A percentile compares a stretch with the other conserved stretches of the same genome.
phyloP scores from a whole-genome alignment of 495 filamentous ascomycete species.

The Mytilinidion resinicola region DNA sequence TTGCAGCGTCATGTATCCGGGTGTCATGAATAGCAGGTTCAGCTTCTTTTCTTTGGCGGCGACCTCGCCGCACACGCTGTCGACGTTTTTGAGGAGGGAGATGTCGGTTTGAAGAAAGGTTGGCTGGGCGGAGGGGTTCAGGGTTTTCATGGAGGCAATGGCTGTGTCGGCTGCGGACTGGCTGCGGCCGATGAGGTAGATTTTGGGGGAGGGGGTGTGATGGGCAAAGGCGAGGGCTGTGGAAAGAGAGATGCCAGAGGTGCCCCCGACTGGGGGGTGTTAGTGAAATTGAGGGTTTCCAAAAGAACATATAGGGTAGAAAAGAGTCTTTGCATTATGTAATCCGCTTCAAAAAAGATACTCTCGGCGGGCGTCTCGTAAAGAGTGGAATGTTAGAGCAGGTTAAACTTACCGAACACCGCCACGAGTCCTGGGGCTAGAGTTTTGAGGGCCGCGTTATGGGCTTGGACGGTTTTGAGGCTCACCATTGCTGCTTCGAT shows the following conservation, averaged over 20 bases:
- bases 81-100: constrained; percentile 52
- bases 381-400: not conserved
- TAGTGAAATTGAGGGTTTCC: constrained; percentile 5
- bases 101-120: constrained; percentile 54
- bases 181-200: constrained; percentile 42
- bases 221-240: constrained; percentile 39
- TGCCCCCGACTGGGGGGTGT: constrained; percentile 45
- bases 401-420: constrained; percentile 49
- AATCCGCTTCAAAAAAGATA: no score
- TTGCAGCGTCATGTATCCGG: constrained; percentile 39
- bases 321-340: no score
- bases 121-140: constrained; percentile 46
- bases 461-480: constrained; percentile 36
- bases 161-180: constrained; percentile 28
- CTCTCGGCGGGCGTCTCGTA: no score
- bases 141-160: constrained; percentile 24
- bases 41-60: constrained; percentile 46
- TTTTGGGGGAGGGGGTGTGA: constrained; percentile 30
- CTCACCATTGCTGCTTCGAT: constrained; percentile 46
- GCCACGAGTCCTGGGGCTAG: constrained; percentile 46
- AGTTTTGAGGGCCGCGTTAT: constrained; percentile 41
- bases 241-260: constrained; percentile 39
- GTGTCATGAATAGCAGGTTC: constrained; percentile 56
- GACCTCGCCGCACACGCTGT: constrained; percentile 53
- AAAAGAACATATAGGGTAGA: no score